phyloP scores from a whole-genome alignment of 2,329 filamentous ascomycete genomes.

The Aspergillus sp. region DNA sequence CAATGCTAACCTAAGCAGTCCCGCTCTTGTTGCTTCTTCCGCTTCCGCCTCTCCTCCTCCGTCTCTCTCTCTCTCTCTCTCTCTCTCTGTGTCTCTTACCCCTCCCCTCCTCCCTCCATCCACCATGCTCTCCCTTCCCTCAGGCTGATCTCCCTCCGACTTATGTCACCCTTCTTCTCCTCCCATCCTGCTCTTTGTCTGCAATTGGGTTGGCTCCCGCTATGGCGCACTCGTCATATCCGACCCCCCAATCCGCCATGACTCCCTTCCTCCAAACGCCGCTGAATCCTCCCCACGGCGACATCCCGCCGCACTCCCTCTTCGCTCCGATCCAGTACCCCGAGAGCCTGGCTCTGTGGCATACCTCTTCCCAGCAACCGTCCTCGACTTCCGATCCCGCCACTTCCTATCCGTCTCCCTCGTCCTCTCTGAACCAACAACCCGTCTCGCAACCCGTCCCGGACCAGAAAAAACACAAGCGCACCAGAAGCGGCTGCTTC shows the following conservation, averaged over 20 bases:
- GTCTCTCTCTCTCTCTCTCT: neutral
- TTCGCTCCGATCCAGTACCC: constrained; percentile 30
- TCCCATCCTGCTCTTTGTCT: constrained; percentile 9
- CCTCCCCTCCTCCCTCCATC: neutral
- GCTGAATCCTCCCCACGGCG: constrained; percentile 15
- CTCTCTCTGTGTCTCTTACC: neutral
- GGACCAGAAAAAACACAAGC: constrained; percentile 81
- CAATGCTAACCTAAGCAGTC: too few species aligned
- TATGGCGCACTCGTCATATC: constrained; percentile 25
- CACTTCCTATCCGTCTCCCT: constrained; percentile 7
- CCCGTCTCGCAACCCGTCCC: constrained; percentile 21
- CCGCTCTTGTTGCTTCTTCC: neutral
- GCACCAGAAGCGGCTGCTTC: constrained; percentile 87
- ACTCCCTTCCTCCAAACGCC: constrained; percentile 13
- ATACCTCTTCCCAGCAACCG: constrained; percentile 22
- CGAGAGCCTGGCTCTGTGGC: constrained; percentile 37
- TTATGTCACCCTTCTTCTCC: constrained; percentile 9
- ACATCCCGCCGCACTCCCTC: constrained; percentile 21
- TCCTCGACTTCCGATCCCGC: constrained; percentile 5
- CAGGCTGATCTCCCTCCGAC: constrained; percentile 8
- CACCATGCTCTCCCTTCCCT: neutral
- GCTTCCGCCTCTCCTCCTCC: neutral
- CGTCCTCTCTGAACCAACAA: constrained; percentile 21
- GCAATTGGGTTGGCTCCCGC: constrained; percentile 9
- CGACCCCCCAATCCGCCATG: constrained; percentile 21